phyloP scores from a whole-genome alignment of 768 basidiomycete species.

The Podaxis mareebaensis region DNA sequence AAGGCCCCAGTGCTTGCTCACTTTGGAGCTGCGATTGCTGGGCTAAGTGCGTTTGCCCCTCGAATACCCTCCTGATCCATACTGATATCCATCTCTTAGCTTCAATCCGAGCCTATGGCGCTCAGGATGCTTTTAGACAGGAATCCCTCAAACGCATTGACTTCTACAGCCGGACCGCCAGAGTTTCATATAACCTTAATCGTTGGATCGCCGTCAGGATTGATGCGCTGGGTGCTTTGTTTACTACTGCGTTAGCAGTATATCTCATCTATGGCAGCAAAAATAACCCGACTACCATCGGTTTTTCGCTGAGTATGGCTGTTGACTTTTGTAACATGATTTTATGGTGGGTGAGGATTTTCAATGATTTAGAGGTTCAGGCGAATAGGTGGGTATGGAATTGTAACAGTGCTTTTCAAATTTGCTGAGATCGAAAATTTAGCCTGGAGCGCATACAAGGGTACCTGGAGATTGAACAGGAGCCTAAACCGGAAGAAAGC shows the following conservation, averaged over 20 bases:
- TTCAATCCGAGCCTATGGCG: slow-evolving; percentile 68
- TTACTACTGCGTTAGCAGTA: slow-evolving; percentile 53
- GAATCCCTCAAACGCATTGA: slow-evolving; percentile 56
- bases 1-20: slow-evolving; percentile 44
- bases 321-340: slow-evolving; percentile 60
- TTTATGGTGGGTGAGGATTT: slow-evolving; percentile 45
- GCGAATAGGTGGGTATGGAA: slow-evolving; percentile 36
- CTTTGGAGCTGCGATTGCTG: slow-evolving; percentile 49
- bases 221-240: slow-evolving; percentile 57
- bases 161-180: slow-evolving; percentile 44
- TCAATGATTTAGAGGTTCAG: slow-evolving; percentile 50
- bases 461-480: slow-evolving; percentile 21
- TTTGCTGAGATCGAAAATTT: neutral
- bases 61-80: neutral
- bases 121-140: slow-evolving; percentile 48
- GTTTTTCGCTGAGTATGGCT: slow-evolving; percentile 62
- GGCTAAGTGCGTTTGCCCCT: slow-evolving; percentile 41
- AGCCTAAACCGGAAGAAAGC: slow-evolving; percentile 15
- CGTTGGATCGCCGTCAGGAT: slow-evolving; percentile 52
- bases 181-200: slow-evolving; percentile 55
- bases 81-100: slow-evolving; percentile 26
- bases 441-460: slow-evolving; percentile 23
- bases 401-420: neutral
- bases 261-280: slow-evolving; percentile 49
- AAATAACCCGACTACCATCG: slow-evolving; percentile 40